These are phyloP conservation scores for Colletotrichum melonis DNA, from an alignment of 2,329 filamentous ascomycete species.

Conservation along the genomic window DNA sequence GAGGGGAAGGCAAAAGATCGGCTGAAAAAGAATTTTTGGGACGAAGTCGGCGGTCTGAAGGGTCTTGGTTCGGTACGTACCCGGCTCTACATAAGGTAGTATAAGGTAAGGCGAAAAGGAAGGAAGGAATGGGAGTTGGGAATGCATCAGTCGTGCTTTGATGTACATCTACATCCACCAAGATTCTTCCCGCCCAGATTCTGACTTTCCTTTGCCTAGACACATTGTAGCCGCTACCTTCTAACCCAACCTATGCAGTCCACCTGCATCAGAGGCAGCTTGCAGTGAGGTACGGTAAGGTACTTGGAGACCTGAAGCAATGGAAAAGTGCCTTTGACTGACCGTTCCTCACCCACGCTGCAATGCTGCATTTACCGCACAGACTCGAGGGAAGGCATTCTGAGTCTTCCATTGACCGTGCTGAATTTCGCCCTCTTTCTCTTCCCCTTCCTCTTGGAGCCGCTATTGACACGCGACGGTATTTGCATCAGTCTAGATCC, in stretches of 20 bases:
- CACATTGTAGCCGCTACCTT: not conserved
- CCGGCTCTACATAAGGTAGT: too few species aligned
- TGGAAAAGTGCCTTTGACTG: not conserved
- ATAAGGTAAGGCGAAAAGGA: not conserved
- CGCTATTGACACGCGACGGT: not conserved
- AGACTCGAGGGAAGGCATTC: conserved; percentile 9
- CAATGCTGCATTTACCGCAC: conserved; percentile 22
- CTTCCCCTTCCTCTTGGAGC: not conserved
- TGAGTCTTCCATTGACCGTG: not conserved
- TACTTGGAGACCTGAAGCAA: too few species aligned
- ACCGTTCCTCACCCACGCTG: not conserved
- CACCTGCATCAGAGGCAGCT: not conserved
- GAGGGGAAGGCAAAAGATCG: not conserved
- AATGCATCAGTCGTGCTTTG: not conserved
- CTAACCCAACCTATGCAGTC: not conserved
- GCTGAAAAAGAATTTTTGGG: conserved; percentile 22
- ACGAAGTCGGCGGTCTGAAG: conserved; percentile 29
- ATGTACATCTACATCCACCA: not conserved
- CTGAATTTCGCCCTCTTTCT: not conserved
- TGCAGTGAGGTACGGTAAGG: not conserved
- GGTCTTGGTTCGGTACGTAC: conserved; percentile 15
- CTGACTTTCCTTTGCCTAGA: not conserved
- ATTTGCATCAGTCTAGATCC: conserved; percentile 2
- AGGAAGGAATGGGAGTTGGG: not conserved
- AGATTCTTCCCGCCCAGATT: not conserved